phyloP scores from a whole-genome alignment of 768 basidiomycete genomes.

The Serendipita sp. region DNA sequence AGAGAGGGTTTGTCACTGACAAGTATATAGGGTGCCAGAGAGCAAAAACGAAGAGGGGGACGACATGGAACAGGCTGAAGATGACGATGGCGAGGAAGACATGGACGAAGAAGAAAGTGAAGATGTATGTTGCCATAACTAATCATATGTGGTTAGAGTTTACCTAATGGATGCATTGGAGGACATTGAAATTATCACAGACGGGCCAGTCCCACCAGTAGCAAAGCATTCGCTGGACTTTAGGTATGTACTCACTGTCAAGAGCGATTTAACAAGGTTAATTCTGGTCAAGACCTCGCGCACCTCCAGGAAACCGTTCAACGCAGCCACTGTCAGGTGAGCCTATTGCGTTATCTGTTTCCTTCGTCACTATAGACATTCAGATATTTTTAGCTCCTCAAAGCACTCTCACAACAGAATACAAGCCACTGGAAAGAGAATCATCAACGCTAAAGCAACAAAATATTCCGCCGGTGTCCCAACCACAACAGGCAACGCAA shows the following conservation, averaged over 20 bases:
- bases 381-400: constrained; percentile 26
- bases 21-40: no score
- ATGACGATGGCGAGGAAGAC: constrained; percentile 17
- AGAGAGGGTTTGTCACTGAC: no score
- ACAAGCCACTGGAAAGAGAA: constrained; percentile 42
- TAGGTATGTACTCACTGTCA: constrained; percentile 29
- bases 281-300: constrained; percentile 24
- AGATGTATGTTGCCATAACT: constrained; percentile 17
- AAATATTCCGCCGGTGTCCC: constrained; percentile 17
- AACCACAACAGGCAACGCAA: constrained; percentile 11
- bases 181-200: constrained; percentile 89
- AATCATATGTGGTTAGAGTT: not conserved
- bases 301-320: constrained; percentile 19
- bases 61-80: not conserved
- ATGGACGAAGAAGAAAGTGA: constrained; percentile 28
- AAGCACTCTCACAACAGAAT: constrained; percentile 58
- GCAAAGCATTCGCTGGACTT: constrained; percentile 49
- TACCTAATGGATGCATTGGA: constrained; percentile 18
- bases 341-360: constrained; percentile 12
- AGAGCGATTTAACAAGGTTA: not conserved
- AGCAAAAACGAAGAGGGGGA: no score
- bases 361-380: constrained; percentile 4
- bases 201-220: constrained; percentile 36
- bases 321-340: constrained; percentile 21
- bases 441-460: constrained; percentile 24